Conservation (phyloP, 2,329 filamentous ascomycete species). For the Aspergillus sp. region DNA sequence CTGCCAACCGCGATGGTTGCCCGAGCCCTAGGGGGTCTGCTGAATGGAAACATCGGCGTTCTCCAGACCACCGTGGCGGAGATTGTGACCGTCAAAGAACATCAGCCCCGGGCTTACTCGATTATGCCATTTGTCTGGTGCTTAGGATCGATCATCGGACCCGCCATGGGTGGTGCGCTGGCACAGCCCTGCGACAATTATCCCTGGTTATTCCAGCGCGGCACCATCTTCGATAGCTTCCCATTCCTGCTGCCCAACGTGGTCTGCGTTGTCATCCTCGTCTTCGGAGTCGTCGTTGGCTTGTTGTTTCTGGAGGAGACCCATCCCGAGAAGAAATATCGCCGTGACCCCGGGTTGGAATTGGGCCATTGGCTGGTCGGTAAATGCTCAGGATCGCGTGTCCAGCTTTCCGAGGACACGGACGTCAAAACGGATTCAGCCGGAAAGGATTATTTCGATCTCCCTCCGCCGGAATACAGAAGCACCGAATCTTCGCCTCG, state of each 20-base stretch:
- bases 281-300: conserved; percentile 73
- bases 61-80: conserved; percentile 94
- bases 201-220: conserved; percentile 68
- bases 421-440: conserved; percentile 52
- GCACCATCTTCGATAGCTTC: conserved; percentile 78
- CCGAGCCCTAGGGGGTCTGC: conserved; percentile 80
- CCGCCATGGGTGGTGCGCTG: conserved; percentile 84
- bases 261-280: conserved; percentile 78
- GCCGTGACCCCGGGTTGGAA: conserved; percentile 73
- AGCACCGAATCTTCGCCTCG: conserved; percentile 57
- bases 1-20: conserved; percentile 81
- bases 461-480: conserved; percentile 68
- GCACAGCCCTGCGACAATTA: conserved; percentile 84
- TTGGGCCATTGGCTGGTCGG: conserved; percentile 68
- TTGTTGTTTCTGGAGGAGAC: conserved; percentile 92
- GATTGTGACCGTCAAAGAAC: conserved; percentile 86
- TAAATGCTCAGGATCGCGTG: conserved; percentile 28
- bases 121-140: conserved; percentile 99
- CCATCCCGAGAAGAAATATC: conserved; percentile 75
- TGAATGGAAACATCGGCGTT: conserved; percentile 97
- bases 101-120: conserved; percentile 91
- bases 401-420: conserved; percentile 26
- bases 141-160: conserved; percentile 90
- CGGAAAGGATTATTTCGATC: conserved; percentile 49
- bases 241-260: conserved; percentile 91